These are phyloP conservation scores for Chaetomiaceae sp. DNA, from an alignment of 2,329 filamentous ascomycete species.

Conservation along the genomic window DNA sequence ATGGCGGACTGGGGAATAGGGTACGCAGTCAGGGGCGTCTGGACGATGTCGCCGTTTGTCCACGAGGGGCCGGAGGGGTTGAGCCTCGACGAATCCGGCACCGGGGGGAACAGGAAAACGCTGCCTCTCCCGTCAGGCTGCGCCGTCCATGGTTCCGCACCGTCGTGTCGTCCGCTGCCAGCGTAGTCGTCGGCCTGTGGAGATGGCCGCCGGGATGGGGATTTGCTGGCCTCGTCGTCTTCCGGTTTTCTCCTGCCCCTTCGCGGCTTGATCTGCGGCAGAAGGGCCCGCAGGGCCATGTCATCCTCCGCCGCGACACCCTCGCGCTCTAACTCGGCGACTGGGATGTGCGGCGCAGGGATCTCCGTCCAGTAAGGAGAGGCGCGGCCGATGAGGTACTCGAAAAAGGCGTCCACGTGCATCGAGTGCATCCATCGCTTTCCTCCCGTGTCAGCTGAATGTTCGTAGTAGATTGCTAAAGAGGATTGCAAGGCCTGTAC, in stretches of 20 bases:
- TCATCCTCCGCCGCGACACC: constrained; percentile 83
- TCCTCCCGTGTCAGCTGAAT: constrained; percentile 1
- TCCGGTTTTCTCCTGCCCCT: constrained; percentile 58
- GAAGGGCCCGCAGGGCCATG: constrained; percentile 73
- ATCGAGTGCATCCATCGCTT: constrained; percentile 95
- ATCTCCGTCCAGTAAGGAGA: constrained; percentile 77
- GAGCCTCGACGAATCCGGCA: constrained; percentile 33
- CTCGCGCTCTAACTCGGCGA: constrained; percentile 63
- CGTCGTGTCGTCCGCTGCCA: constrained; percentile 44
- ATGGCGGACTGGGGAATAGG: constrained; percentile 74
- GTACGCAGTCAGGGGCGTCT: constrained; percentile 62
- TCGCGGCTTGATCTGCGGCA: constrained; percentile 67
- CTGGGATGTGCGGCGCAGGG: constrained; percentile 57
- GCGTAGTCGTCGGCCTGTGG: constrained; percentile 30
- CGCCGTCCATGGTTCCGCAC: constrained; percentile 45
- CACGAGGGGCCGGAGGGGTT: constrained; percentile 36
- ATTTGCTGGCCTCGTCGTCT: constrained; percentile 47
- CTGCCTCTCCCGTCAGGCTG: constrained; percentile 36
- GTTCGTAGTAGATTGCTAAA: too few relatives aligned
- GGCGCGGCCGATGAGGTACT: constrained; percentile 71
- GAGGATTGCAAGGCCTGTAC: background rate
- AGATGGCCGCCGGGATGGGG: constrained; percentile 51
- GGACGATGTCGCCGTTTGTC: constrained; percentile 46
- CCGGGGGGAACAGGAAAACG: constrained; percentile 32
- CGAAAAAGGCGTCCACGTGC: constrained; percentile 92